These are phyloP conservation scores for Craspedostauros australis DNA, from an alignment of 108 stramenopile species.

Conservation along the genomic window DNA sequence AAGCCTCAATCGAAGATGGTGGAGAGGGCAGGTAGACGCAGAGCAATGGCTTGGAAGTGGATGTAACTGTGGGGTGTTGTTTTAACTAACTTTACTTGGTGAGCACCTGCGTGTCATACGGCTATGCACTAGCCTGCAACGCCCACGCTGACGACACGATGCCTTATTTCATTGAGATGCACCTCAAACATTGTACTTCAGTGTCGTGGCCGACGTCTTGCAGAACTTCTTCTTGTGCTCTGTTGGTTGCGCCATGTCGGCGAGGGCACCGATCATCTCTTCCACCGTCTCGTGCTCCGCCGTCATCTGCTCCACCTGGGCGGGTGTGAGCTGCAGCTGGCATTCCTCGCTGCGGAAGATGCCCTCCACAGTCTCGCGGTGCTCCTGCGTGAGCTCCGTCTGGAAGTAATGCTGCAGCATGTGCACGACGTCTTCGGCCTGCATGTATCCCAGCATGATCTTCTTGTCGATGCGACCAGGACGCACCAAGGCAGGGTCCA, in stretches of 20 bases:
- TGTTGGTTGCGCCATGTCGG: conserved; percentile 16
- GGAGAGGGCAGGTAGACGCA: too few species aligned
- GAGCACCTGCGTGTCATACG: too few species aligned
- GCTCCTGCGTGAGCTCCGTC: background rate
- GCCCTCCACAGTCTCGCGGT: conserved; percentile 5
- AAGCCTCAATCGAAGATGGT: too few species aligned
- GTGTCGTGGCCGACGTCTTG: too few species aligned
- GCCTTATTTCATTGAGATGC: too few species aligned
- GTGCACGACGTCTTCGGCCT: conserved; percentile 21
- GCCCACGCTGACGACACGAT: too few species aligned
- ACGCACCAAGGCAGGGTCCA: conserved; percentile 78
- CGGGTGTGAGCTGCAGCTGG: conserved; percentile 29
- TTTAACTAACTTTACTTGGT: too few species aligned
- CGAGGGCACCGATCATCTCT: conserved; percentile 29
- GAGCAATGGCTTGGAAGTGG: too few species aligned
- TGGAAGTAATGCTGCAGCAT: conserved; percentile 76
- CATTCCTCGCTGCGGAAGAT: conserved; percentile 5
- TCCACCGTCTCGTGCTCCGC: conserved; percentile 41
- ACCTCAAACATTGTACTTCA: too few species aligned
- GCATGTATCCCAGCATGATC: conserved; percentile 51
- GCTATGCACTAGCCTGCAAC: too few species aligned
- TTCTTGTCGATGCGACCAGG: conserved; percentile 73
- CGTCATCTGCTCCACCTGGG: conserved; percentile 43
- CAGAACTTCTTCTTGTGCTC: background rate
- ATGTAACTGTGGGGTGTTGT: too few species aligned